Percentiles rank a stretch among this genome's conserved stretches.
Conservation (phyloP, 495 filamentous ascomycete genomes). For the Trichoderma erinaceum region DNA sequence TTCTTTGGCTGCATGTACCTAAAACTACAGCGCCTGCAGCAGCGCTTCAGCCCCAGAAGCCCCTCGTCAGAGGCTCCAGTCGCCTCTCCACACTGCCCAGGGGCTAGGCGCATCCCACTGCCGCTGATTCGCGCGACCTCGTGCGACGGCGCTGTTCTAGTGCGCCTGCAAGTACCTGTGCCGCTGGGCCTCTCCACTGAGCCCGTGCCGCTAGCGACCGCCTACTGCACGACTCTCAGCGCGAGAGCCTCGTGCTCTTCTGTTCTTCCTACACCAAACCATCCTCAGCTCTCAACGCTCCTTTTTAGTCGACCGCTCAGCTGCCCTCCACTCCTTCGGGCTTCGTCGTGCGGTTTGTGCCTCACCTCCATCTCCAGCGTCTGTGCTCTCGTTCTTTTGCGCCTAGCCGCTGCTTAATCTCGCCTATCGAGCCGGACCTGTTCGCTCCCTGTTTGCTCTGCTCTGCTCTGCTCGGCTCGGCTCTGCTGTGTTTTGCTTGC, state of each 20-base stretch:
- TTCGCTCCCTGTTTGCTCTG: background rate
- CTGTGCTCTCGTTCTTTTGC: background rate
- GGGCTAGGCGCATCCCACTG: no score
- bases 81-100: background rate
- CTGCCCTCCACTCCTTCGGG: background rate
- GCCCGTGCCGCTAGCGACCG: no score
- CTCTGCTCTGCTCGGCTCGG: background rate
- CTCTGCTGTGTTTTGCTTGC: background rate
- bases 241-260: no score
- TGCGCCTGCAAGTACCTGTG: background rate
- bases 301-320: background rate
- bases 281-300: background rate
- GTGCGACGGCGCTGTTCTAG: no score
- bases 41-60: background rate
- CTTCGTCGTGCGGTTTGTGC: background rate
- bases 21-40: background rate
- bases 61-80: background rate
- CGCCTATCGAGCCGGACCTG: background rate
- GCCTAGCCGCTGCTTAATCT: slow-evolving; percentile 3
- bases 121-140: no score
- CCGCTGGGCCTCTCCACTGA: background rate
- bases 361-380: background rate
- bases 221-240: no score
- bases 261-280: background rate
- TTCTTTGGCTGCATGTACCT: background rate